These are phyloP conservation scores for Patellifolia procumbens DNA, from an alignment of 179 eudicot species.

Conservation along the genomic window DNA sequence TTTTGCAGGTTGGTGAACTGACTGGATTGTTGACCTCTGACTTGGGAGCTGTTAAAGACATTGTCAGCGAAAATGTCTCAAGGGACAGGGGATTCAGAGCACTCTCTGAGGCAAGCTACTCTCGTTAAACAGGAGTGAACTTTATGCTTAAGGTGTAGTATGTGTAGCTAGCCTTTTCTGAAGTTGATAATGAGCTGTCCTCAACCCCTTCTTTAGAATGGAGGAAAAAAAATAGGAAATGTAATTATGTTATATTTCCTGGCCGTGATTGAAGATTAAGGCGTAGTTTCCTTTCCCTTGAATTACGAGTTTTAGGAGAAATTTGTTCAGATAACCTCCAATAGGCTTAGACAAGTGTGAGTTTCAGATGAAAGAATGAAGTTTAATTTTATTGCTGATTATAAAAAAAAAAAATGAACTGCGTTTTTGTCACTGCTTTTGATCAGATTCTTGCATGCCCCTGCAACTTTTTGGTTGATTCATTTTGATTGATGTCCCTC, in stretches of 20 bases:
- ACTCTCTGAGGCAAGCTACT: constrained; percentile 97
- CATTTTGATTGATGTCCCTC: background rate
- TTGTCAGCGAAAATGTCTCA: constrained; percentile 85
- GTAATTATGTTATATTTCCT: background rate
- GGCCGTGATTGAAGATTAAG: constrained; percentile 1
- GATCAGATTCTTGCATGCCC: background rate
- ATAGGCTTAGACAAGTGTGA: too few relatives aligned
- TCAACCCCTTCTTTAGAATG: background rate
- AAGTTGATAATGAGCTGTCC: constrained; percentile 9
- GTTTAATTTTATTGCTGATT: background rate
- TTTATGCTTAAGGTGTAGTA: constrained; percentile 40
- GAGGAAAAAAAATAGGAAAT: background rate
- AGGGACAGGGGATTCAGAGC: constrained; percentile 99
- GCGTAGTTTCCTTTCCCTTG: background rate
- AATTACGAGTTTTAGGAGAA: too few relatives aligned
- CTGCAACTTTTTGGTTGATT: background rate
- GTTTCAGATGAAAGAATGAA: too few relatives aligned
- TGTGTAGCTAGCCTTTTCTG: constrained; percentile 24
- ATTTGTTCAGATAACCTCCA: too few relatives aligned
- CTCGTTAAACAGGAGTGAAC: constrained; percentile 61
- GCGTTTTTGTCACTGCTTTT: background rate
- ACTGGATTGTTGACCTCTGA: constrained; percentile 94
- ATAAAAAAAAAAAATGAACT: background rate
- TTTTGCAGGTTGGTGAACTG: constrained; percentile 85
- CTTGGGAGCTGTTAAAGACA: constrained; percentile 80